These are phyloP conservation scores for Rhodotorula sp. DNA, from an alignment of 1,284 basidiomycete species.

Conservation along the genomic window DNA sequence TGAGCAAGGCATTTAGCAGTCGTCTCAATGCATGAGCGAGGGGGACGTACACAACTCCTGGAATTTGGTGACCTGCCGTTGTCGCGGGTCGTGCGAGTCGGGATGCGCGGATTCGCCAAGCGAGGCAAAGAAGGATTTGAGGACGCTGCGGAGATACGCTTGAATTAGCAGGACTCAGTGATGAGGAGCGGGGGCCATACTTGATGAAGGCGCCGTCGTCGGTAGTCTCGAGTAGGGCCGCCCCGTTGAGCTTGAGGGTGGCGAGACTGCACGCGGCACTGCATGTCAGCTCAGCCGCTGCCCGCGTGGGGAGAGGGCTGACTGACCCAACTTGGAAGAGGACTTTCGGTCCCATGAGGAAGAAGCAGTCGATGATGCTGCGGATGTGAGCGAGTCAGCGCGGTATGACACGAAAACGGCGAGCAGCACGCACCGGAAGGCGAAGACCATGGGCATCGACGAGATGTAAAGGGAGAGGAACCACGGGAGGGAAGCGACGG, in stretches of 20 bases:
- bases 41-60: slow-evolving; percentile 67
- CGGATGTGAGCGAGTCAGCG: not conserved
- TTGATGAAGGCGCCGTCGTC: slow-evolving; percentile 97
- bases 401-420: too few species aligned
- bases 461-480: slow-evolving; percentile 89
- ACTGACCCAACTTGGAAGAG: slow-evolving; percentile 93
- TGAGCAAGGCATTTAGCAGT: not conserved
- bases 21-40: fast-evolving
- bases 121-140: slow-evolving; percentile 90
- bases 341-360: slow-evolving; percentile 94
- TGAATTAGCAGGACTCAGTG: not conserved
- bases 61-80: slow-evolving; percentile 94
- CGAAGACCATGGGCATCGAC: slow-evolving; percentile 98
- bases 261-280: slow-evolving; percentile 55
- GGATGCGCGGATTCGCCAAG: slow-evolving; percentile 95
- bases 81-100: slow-evolving; percentile 77
- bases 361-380: slow-evolving; percentile 91
- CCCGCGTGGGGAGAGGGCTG: fast-evolving
- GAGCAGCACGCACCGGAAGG: slow-evolving; percentile 62
- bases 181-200: slow-evolving; percentile 50
- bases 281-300: not conserved
- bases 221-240: slow-evolving; percentile 87
- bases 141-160: slow-evolving; percentile 59
- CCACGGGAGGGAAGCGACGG: slow-evolving; percentile 96
- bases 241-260: slow-evolving; percentile 97